Evolutionary conservation across 805 yeast genomes (phyloP).

Genomic region (Metschnikowia colocasiae): DNA sequence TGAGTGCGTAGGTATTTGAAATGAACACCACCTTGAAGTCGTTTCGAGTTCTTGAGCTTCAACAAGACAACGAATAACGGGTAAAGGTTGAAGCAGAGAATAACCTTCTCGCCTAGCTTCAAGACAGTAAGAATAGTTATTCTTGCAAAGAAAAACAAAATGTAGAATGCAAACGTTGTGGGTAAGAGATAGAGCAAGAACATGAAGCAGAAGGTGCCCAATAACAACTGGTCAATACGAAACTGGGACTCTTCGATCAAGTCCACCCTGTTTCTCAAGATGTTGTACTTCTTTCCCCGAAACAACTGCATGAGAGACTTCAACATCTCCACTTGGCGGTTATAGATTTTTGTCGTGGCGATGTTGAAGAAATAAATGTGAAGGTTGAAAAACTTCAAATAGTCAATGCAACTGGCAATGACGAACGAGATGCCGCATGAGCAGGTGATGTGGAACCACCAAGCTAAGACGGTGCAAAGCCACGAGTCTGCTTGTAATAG

Average conservation of each 20-base stretch:
- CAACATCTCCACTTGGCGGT: conserved; percentile 66
- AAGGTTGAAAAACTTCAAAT: conserved; percentile 56
- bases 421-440: conserved; percentile 66
- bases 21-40: conserved; percentile 52
- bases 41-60: conserved; percentile 71
- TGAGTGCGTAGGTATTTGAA: conserved; percentile 23
- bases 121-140: conserved; percentile 46
- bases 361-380: conserved; percentile 76
- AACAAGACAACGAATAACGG: conserved; percentile 83
- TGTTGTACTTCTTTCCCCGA: conserved; percentile 84
- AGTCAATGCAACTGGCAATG: conserved; percentile 63
- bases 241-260: conserved; percentile 56
- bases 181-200: conserved; percentile 76
- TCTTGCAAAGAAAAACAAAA: conserved; percentile 62
- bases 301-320: conserved; percentile 77
- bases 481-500: conserved; percentile 2
- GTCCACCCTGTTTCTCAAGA: conserved; percentile 81
- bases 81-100: conserved; percentile 71
- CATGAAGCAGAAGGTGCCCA: conserved; percentile 87
- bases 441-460: conserved; percentile 18
- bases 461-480: conserved; percentile 5
- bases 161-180: conserved; percentile 80
- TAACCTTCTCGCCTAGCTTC: conserved; percentile 52
- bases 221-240: conserved; percentile 77
- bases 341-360: conserved; percentile 74